Base-by-base conservation (phyloP, 2,329 filamentous ascomycete genomes). In the Fusarium sp. region DNA sequence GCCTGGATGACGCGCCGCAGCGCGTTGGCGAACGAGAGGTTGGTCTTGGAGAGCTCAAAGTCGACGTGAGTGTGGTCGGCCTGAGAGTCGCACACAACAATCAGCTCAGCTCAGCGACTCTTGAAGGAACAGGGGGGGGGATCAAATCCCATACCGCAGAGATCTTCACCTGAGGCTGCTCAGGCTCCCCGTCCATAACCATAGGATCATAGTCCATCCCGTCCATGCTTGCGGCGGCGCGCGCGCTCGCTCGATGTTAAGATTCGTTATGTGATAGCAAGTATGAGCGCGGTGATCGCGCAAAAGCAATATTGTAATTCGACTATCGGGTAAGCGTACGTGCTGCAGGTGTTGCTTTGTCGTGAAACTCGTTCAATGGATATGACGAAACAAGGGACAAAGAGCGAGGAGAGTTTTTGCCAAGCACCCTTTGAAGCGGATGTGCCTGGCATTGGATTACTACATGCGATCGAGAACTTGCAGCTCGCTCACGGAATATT, bases 1-100 rank as follows among this genome's bases (percentile, higher is more conserved):
- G 94, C 94, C 75, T 98, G 92, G 85, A 98, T 96, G 67, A 94
- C 89, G 80, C 96, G 94, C 71, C 96, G 95, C 70, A 98, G 85
- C 53, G 95, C 93, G 87, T 99, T 99, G 78, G 96, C 96, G 78
- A 98, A 94, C 72, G 95, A 90, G 67, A 98, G 92, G 81, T 97
- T 94, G 79, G 96, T 94, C 81, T 94, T 94, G 79, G 91, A 92
- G 66, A 99, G 91, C 83, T 96, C 92, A 86, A 98, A 98, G 84
- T 98, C 93, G 82, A 98, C 95, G 79, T 93, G 92, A 78, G 92
- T 90, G 72, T 86, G 86, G 80, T 95, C 94, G 74, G 93, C 93
- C 94, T 98, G 77, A 64, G 59, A 64, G 59, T 71, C 53, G 60
- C 67, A 76, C 42, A 46, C 22, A 46, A 22, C 12, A 44, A 24